A percentile compares a stretch with the other conserved stretches of the same genome.
phyloP scores from a whole-genome alignment of 2,329 filamentous ascomycete genomes.

The Aureobasidium namibiae region DNA sequence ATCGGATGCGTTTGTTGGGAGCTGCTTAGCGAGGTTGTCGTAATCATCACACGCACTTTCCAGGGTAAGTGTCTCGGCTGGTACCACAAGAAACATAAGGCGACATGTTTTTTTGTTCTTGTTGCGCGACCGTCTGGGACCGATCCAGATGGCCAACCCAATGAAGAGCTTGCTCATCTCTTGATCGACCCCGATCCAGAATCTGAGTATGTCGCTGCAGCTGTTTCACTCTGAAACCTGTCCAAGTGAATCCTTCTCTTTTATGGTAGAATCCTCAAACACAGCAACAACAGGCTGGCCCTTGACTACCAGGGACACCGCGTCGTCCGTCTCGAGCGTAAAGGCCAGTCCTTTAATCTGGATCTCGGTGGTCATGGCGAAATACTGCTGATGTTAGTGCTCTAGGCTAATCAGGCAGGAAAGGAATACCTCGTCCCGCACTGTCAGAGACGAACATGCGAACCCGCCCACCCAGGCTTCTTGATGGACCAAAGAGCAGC shows the following conservation, averaged over 20 bases:
- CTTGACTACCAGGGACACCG: neutral
- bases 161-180: neutral
- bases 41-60: neutral
- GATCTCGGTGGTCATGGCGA: too few relatives aligned
- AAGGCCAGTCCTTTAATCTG: neutral
- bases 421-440: neutral
- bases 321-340: neutral
- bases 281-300: neutral
- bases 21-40: neutral
- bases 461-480: conserved; percentile 4
- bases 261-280: neutral
- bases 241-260: neutral
- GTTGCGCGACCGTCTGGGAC: neutral
- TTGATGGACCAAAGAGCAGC: neutral
- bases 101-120: neutral
- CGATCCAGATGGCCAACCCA: neutral
- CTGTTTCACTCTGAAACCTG: neutral
- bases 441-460: neutral
- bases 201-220: neutral
- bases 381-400: too few relatives aligned
- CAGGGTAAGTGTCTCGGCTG: neutral
- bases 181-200: neutral
- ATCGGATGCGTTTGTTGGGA: neutral
- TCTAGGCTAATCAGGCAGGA: too few relatives aligned
- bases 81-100: conserved; percentile 6